Conservation (phyloP, 1,284 basidiomycete species). For the Apiotrichum brassicae region DNA sequence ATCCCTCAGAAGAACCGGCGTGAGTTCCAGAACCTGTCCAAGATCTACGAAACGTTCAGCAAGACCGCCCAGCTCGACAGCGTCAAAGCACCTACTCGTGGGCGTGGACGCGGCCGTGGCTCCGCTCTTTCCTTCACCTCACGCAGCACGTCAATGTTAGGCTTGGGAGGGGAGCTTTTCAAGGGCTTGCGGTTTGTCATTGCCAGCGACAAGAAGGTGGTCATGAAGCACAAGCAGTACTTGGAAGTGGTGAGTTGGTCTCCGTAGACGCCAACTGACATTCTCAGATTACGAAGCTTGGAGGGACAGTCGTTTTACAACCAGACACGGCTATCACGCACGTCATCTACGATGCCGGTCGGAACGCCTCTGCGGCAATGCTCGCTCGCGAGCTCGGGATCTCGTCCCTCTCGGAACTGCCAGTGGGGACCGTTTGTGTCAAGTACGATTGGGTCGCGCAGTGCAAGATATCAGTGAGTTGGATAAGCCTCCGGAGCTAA, state of each 20-base stretch:
- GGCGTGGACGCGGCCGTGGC: slow-evolving; percentile 4
- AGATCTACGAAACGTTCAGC: slow-evolving; percentile 23
- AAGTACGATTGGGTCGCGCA: slow-evolving; percentile 35
- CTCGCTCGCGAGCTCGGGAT: slow-evolving; percentile 28
- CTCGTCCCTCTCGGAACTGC: slow-evolving; percentile 29
- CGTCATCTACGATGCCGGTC: slow-evolving; percentile 32
- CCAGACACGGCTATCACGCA: slow-evolving; percentile 41
- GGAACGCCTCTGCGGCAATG: slow-evolving; percentile 12
- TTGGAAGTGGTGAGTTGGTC: slow-evolving; percentile 28
- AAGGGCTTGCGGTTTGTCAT: slow-evolving; percentile 34
- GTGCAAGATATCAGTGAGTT: slow-evolving; percentile 31
- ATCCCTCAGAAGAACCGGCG: slow-evolving; percentile 15
- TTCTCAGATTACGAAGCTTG: slow-evolving; percentile 30
- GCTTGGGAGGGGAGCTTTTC: slow-evolving; percentile 24
- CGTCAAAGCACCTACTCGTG: background rate
- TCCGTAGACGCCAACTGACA: no score
- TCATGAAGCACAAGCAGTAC: slow-evolving; percentile 22
- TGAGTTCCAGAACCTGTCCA: slow-evolving; percentile 28
- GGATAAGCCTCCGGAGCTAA: no score
- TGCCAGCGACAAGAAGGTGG: slow-evolving; percentile 23
- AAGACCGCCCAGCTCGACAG: slow-evolving; percentile 6
- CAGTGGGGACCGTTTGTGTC: slow-evolving; percentile 34
- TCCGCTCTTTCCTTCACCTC: slow-evolving; percentile 2
- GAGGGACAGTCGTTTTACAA: slow-evolving; percentile 29
- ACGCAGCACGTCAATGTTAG: background rate